Conservation (phyloP, 1,284 basidiomycete genomes). For the Cryptococcus sp. region DNA sequence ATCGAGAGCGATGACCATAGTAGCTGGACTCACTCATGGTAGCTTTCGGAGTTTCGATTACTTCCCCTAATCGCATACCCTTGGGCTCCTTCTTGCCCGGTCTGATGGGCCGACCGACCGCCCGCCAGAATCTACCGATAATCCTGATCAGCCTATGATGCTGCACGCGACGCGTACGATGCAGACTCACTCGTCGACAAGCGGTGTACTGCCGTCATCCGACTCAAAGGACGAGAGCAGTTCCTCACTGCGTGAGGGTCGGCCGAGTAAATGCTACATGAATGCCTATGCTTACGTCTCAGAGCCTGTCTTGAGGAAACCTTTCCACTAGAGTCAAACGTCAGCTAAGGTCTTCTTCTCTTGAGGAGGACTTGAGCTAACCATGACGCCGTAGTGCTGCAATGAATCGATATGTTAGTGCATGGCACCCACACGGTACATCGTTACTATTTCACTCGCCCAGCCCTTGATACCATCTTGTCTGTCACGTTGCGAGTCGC, state of each 20-base stretch:
- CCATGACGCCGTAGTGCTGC: constrained; percentile 41
- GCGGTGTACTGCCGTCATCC: constrained; percentile 13
- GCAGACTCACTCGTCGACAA: constrained; percentile 20
- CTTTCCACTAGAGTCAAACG: constrained; percentile 28
- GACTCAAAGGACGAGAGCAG: constrained; percentile 15
- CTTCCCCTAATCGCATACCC: constrained; percentile 21
- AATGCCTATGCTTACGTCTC: constrained; percentile 29
- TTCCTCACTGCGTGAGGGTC: constrained; percentile 18
- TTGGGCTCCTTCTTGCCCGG: constrained; percentile 23
- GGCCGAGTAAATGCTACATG: neutral
- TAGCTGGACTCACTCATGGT: constrained; percentile 25
- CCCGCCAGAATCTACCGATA: constrained; percentile 29
- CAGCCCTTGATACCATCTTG: constrained; percentile 25
- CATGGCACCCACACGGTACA: too few species aligned
- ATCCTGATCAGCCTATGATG: too few species aligned
- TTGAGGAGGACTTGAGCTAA: constrained; percentile 1
- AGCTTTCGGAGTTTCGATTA: constrained; percentile 21
- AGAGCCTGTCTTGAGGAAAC: constrained; percentile 35
- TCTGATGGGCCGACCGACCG: constrained; percentile 11
- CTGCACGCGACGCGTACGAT: neutral
- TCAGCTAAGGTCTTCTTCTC: neutral
- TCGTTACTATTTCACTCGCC: constrained; percentile 15
- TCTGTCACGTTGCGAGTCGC: constrained; percentile 20
- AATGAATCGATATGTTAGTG: neutral
- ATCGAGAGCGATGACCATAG: neutral